Percentiles rank a stretch among this genome's conserved stretches.
Evolutionary conservation across 768 basidiomycete species (phyloP).

Genomic region (Rhodotorula toruloides): DNA sequence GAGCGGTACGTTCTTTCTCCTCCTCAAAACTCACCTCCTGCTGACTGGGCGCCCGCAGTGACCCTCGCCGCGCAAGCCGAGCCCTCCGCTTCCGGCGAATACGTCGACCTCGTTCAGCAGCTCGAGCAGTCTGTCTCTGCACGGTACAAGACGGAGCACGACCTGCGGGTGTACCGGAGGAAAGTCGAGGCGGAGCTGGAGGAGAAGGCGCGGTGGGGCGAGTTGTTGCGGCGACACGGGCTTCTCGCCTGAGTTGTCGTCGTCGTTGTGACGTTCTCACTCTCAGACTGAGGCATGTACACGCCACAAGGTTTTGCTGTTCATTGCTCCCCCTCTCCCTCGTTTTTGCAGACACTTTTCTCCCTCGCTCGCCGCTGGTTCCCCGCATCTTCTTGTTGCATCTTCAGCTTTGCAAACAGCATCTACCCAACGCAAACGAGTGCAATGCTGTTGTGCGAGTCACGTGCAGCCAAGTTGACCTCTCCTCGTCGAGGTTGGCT

Average conservation of each 20-base stretch:
- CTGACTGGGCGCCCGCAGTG: background rate
- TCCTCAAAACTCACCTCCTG: background rate
- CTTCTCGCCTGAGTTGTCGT: background rate
- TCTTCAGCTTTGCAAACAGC: no score
- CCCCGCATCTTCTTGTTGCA: no score
- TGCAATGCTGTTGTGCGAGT: no score
- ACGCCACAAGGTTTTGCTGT: no score
- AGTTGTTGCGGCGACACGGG: slow-evolving; percentile 18
- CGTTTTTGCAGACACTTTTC: no score
- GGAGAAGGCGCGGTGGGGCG: slow-evolving; percentile 21
- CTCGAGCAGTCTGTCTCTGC: background rate
- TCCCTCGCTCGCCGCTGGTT: no score
- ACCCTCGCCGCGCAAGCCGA: slow-evolving; percentile 21
- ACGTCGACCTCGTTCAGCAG: slow-evolving; percentile 20
- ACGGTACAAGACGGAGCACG: slow-evolving; percentile 19
- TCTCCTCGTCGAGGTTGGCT: no score
- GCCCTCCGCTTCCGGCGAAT: slow-evolving; percentile 18
- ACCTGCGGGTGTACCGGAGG: slow-evolving; percentile 14
- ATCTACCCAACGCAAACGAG: no score
- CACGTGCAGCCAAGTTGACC: no score
- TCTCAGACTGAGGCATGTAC: no score
- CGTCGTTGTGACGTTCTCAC: no score
- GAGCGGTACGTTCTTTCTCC: background rate
- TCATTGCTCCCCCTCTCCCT: no score
- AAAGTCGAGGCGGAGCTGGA: slow-evolving; percentile 6